phyloP scores from a whole-genome alignment of 257 asterid species.

The Lycium ferocissimum region DNA sequence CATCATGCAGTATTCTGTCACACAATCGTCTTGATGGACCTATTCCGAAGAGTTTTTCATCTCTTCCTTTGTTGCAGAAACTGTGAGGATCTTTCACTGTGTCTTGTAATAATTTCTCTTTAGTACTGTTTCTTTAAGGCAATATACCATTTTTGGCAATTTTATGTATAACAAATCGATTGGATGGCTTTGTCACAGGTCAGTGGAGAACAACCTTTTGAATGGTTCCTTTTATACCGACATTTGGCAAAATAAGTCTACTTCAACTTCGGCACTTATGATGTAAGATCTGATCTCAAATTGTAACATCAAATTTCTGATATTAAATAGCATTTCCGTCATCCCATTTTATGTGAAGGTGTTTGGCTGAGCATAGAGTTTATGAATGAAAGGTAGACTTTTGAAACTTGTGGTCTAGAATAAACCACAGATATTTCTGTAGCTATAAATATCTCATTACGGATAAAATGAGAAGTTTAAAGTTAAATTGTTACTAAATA shows the following conservation, averaged over 20 bases:
- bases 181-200: conserved; percentile 55
- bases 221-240: conserved; percentile 80
- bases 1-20: conserved; percentile 71
- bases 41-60: conserved; percentile 75
- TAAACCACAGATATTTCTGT: too few relatives aligned
- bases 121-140: neutral
- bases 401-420: too few relatives aligned
- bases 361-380: too few relatives aligned
- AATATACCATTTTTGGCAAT: neutral
- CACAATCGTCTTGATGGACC: conserved; percentile 76
- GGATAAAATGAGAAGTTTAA: too few relatives aligned
- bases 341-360: too few relatives aligned
- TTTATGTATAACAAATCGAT: neutral
- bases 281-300: conserved; percentile 61
- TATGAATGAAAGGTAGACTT: too few relatives aligned
- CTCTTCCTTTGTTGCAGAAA: conserved; percentile 78
- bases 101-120: neutral
- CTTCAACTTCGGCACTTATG: conserved; percentile 57
- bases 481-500: too few relatives aligned
- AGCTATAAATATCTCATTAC: too few relatives aligned
- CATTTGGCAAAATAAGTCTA: conserved; percentile 75
- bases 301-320: conserved; percentile 16
- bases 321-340: neutral
- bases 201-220: conserved; percentile 71
- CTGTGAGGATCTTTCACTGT: conserved; percentile 59